Conservation (phyloP, 768 basidiomycete species). For the Mycena leptocephala region DNA sequence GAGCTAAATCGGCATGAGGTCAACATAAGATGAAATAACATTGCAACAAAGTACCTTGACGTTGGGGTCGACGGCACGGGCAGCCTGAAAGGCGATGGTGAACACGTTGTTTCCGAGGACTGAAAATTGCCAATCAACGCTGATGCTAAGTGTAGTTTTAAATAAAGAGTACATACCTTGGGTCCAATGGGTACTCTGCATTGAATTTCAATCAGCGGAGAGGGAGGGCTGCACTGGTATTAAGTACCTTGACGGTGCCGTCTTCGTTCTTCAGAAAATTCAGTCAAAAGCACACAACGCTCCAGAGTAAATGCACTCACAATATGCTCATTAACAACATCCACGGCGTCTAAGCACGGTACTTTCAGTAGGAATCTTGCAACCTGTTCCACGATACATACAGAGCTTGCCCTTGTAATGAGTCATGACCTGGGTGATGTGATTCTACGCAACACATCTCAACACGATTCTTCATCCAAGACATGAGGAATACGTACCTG, state of each 20-base stretch:
- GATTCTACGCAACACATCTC: conserved; percentile 49
- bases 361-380: not conserved
- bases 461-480: not conserved
- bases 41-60: conserved; percentile 54
- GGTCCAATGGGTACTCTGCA: conserved; percentile 30
- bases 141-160: not conserved
- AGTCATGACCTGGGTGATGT: conserved; percentile 62
- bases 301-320: not conserved
- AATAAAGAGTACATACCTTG: not conserved
- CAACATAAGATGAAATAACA: not conserved
- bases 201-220: not conserved
- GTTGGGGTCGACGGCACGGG: conserved; percentile 63
- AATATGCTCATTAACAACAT: conserved; percentile 33
- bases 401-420: conserved; percentile 65
- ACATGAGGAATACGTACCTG: conserved; percentile 39
- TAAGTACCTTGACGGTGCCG: conserved; percentile 37
- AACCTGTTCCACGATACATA: conserved; percentile 18
- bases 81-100: conserved; percentile 66
- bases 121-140: not conserved
- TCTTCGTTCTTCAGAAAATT: conserved; percentile 19
- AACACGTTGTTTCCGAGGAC: conserved; percentile 57
- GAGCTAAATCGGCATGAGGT: conserved; percentile 30
- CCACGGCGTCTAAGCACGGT: conserved; percentile 8
- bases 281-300: not conserved
- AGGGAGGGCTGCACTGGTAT: not conserved